Percentiles rank a stretch among this genome's conserved stretches.
Evolutionary conservation across 2,329 filamentous ascomycete species (phyloP).

Genomic region (Anthostomella pinea): DNA sequence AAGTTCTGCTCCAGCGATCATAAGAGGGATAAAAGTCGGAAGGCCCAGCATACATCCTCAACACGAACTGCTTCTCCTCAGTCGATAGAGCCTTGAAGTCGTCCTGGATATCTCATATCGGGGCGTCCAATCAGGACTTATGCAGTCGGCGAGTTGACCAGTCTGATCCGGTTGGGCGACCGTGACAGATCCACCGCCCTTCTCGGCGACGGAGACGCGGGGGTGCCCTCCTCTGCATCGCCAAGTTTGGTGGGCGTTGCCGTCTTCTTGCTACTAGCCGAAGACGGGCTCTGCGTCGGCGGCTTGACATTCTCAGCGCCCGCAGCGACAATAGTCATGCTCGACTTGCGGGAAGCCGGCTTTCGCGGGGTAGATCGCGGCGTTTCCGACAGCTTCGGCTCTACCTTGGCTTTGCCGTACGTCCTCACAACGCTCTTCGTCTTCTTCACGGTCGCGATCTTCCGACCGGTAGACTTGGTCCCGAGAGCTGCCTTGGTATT

Average conservation of each 20-base stretch:
- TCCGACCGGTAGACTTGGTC: constrained; percentile 21
- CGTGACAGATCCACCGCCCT: constrained; percentile 28
- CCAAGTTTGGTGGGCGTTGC: constrained; percentile 7
- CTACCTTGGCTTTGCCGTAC: constrained; percentile 27
- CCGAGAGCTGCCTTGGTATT: constrained; percentile 32
- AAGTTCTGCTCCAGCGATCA: no score
- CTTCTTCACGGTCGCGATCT: constrained; percentile 25
- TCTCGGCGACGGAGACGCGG: constrained; percentile 16
- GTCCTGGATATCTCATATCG: no score
- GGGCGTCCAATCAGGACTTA: constrained; percentile 22
- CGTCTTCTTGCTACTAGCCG: constrained; percentile 5
- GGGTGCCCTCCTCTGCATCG: constrained; percentile 14
- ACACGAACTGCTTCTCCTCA: neutral
- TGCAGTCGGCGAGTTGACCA: constrained; percentile 36
- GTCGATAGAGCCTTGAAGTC: neutral
- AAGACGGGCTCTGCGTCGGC: constrained; percentile 5
- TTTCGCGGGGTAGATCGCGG: constrained; percentile 20
- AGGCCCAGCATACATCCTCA: no score
- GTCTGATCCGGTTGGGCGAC: constrained; percentile 31
- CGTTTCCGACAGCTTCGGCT: constrained; percentile 16
- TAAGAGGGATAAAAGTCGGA: no score
- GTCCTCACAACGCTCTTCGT: constrained; percentile 29
- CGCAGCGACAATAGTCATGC: constrained; percentile 25
- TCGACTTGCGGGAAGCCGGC: constrained; percentile 17
- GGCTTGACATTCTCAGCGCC: constrained; percentile 12